These are phyloP conservation scores for Colletotrichum caudatum DNA, from an alignment of 2,329 filamentous ascomycete species.

Conservation along the genomic window DNA sequence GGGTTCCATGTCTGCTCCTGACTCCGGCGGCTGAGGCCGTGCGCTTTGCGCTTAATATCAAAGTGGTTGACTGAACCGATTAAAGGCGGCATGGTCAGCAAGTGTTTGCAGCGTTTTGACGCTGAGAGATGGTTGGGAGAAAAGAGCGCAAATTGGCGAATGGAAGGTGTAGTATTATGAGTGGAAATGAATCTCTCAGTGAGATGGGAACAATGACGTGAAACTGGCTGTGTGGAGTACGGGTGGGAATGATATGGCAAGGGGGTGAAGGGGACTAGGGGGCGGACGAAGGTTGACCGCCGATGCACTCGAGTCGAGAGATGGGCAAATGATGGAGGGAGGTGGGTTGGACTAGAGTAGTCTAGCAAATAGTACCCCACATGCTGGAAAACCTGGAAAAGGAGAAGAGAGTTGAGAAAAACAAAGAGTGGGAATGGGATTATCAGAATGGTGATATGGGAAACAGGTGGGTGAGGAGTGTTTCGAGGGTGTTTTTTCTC, in stretches of 20 bases:
- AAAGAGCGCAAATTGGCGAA: background rate
- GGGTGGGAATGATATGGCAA: slow-evolving; percentile 29
- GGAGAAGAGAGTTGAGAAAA: background rate
- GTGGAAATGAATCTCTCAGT: slow-evolving; percentile 24
- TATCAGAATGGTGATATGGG: slow-evolving; percentile 9
- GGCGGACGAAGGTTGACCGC: slow-evolving; percentile 7
- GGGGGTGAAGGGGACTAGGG: slow-evolving; percentile 19
- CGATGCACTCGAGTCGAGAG: slow-evolving; percentile 1
- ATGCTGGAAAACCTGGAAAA: background rate
- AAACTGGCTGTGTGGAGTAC: slow-evolving; percentile 37
- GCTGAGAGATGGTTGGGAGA: background rate
- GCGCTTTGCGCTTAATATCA: slow-evolving; percentile 59
- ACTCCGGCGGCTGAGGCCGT: slow-evolving; percentile 55
- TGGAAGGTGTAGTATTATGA: slow-evolving; percentile 8
- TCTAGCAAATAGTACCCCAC: background rate
- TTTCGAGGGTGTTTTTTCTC: slow-evolving; percentile 6
- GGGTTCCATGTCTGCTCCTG: slow-evolving; percentile 56
- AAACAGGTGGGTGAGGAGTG: slow-evolving; percentile 1
- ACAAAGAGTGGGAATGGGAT: slow-evolving; percentile 9
- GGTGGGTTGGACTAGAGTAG: slow-evolving; percentile 6
- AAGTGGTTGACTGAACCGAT: slow-evolving; percentile 58
- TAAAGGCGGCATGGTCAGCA: slow-evolving; percentile 34
- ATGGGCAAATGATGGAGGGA: slow-evolving; percentile 24
- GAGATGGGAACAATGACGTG: slow-evolving; percentile 39
- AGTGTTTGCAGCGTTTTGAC: background rate